Percentiles rank a stretch among this genome's conserved stretches.
Conservation (phyloP, 1,284 basidiomycete species). For the Hymenochaete sp. region DNA sequence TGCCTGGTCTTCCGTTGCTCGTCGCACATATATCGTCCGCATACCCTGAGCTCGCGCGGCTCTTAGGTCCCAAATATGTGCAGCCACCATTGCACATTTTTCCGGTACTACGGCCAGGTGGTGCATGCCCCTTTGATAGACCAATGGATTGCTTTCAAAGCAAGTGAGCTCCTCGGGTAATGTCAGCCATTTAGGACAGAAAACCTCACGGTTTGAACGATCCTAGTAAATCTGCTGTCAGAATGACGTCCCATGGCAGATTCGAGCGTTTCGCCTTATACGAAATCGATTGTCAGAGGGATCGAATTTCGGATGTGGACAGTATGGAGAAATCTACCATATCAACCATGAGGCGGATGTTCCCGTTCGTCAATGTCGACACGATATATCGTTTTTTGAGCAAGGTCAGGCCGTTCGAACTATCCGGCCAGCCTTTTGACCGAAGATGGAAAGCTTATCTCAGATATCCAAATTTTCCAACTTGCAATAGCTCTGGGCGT, state of each 20-base stretch:
- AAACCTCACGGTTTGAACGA: constrained; percentile 51
- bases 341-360: constrained; percentile 48
- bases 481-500: too few species aligned
- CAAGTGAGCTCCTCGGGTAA: background rate
- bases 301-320: too few species aligned
- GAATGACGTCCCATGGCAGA: constrained; percentile 54
- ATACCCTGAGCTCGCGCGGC: constrained; percentile 45
- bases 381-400: constrained; percentile 46
- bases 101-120: constrained; percentile 44
- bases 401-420: constrained; percentile 37
- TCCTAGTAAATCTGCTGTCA: constrained; percentile 49
- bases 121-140: constrained; percentile 41
- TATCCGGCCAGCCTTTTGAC: constrained; percentile 52
- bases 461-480: too few species aligned
- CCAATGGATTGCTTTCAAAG: constrained; percentile 37
- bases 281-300: background rate
- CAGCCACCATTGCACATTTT: constrained; percentile 54
- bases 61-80: constrained; percentile 49
- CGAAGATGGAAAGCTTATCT: too few species aligned
- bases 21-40: constrained; percentile 26
- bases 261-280: constrained; percentile 47
- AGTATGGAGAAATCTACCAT: constrained; percentile 34
- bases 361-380: constrained; percentile 54
- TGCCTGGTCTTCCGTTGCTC: constrained; percentile 19
- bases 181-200: background rate